A percentile compares a stretch with the other conserved stretches of the same genome.
phyloP scores from a whole-genome alignment of 805 yeast genomes.

The Teunomyces kruisii region DNA sequence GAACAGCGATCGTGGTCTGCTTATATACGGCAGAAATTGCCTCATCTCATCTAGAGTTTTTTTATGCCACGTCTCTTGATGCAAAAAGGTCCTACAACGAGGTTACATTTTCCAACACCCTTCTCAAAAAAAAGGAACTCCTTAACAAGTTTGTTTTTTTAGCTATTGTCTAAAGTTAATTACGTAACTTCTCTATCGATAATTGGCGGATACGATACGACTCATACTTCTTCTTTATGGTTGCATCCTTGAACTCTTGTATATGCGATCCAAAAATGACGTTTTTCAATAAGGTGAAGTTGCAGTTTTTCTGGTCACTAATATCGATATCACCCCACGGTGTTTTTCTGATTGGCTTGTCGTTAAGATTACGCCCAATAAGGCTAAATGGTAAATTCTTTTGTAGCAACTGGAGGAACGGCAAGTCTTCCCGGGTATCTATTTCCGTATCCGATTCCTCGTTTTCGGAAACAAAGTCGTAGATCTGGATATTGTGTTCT shows the following conservation, averaged over 20 bases:
- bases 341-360: slow-evolving; percentile 11
- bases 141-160: no score
- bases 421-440: slow-evolving; percentile 13
- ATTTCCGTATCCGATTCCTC: slow-evolving; percentile 4
- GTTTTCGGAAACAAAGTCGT: slow-evolving; percentile 16
- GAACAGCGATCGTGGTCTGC: no score
- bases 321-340: slow-evolving; percentile 21
- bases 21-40: no score
- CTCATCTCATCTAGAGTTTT: no score
- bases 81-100: no score
- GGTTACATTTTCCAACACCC: no score
- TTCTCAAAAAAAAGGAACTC: no score
- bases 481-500: slow-evolving; percentile 50
- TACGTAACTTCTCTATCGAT: not conserved
- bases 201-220: slow-evolving; percentile 8
- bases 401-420: slow-evolving; percentile 14
- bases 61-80: no score
- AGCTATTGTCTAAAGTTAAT: no score
- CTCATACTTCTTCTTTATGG: slow-evolving; percentile 19
- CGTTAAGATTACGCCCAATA: slow-evolving; percentile 11
- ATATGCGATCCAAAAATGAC: slow-evolving; percentile 24
- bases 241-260: slow-evolving; percentile 27
- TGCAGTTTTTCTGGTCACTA: slow-evolving; percentile 16
- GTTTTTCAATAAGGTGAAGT: slow-evolving; percentile 18
- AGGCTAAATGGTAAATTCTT: slow-evolving; percentile 19